A percentile compares a stretch with the other conserved stretches of the same genome.
Evolutionary conservation across 2,329 filamentous ascomycete species (phyloP).

Genomic region (Diaporthe vaccinii): DNA sequence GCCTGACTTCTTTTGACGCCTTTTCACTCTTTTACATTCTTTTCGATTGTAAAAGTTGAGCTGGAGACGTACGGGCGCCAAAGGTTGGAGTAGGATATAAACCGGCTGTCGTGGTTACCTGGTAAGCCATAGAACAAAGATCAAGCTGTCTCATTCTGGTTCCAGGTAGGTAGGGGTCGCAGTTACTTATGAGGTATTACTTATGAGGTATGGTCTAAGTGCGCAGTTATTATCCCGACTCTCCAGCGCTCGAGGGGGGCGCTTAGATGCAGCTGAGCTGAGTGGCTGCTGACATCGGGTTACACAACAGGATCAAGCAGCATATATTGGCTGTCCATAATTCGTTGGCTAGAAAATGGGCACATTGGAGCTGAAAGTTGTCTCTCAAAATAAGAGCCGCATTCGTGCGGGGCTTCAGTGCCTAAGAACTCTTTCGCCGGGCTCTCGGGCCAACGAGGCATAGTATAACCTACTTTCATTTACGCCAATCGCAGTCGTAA

Average conservation of each 20-base stretch:
- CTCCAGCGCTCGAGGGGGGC: neutral
- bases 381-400: neutral
- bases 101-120: too few species aligned
- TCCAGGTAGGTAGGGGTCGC: too few species aligned
- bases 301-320: neutral
- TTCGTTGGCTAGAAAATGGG: neutral
- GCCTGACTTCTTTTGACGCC: too few species aligned
- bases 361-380: neutral
- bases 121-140: too few species aligned
- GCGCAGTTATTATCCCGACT: too few species aligned
- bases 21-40: too few species aligned
- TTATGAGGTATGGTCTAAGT: too few species aligned
- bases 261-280: neutral
- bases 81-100: too few species aligned
- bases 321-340: neutral
- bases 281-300: neutral
- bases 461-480: neutral
- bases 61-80: too few species aligned
- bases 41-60: too few species aligned
- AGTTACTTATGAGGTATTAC: too few species aligned
- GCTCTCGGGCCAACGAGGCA: neutral
- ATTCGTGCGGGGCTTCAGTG: neutral
- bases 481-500: neutral
- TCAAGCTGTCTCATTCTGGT: too few species aligned
- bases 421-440: neutral